These are phyloP conservation scores for Nemania sp. DNA, from an alignment of 2,329 filamentous ascomycete genomes.

Conservation along the genomic window DNA sequence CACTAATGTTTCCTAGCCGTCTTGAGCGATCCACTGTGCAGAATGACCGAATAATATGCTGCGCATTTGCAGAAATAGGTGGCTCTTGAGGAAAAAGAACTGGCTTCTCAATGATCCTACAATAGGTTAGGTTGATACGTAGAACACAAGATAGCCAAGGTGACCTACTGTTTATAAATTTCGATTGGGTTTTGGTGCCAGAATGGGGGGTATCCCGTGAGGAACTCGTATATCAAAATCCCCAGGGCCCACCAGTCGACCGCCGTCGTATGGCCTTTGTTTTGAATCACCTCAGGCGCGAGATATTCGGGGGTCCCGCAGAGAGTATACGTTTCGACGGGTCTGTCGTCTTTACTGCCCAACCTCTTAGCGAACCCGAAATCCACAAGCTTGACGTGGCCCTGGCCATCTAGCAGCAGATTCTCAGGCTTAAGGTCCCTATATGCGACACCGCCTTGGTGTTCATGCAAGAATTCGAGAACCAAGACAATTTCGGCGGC, in stretches of 20 bases:
- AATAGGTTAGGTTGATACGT: constrained; percentile 37
- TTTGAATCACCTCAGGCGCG: constrained; percentile 85
- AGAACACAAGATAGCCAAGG: not conserved
- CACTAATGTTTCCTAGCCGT: constrained; percentile 81
- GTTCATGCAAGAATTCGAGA: constrained; percentile 82
- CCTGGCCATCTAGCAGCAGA: constrained; percentile 79
- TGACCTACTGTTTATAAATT: constrained; percentile 80
- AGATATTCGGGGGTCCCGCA: constrained; percentile 88
- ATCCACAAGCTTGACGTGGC: constrained; percentile 85
- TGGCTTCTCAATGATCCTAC: constrained; percentile 81
- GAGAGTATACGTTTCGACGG: constrained; percentile 81
- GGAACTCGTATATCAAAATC: constrained; percentile 85
- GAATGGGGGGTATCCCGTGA: constrained; percentile 87
- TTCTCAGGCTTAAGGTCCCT: constrained; percentile 88
- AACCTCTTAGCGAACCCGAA: constrained; percentile 88
- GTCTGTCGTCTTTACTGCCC: constrained; percentile 63
- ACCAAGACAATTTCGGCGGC: constrained; percentile 86
- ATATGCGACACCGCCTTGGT: constrained; percentile 81
- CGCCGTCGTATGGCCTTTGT: constrained; percentile 79
- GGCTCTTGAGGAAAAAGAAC: constrained; percentile 79
- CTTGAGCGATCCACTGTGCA: constrained; percentile 84
- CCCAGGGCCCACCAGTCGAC: constrained; percentile 92
- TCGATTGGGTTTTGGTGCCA: constrained; percentile 90
- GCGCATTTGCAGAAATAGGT: constrained; percentile 73
- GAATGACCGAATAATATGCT: constrained; percentile 79